Percentiles rank a stretch among this genome's conserved stretches.
Conservation (phyloP, 306 rosid species). For the Citrullus colocynthis region DNA sequence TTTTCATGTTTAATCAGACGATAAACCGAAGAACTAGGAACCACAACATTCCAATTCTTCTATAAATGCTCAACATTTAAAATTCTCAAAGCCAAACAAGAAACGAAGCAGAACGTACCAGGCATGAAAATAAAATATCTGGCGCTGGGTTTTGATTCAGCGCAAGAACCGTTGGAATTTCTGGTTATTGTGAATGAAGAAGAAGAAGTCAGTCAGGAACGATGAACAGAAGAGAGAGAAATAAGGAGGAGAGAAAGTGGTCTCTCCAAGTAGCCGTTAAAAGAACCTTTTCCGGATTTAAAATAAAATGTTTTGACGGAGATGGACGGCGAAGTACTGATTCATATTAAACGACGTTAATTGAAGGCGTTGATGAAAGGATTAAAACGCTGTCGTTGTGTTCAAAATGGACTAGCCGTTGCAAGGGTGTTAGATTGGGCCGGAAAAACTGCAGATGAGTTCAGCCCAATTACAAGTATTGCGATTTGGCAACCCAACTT, state of each 20-base stretch:
- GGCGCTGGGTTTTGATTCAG: constrained; percentile 5
- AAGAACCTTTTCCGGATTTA: constrained; percentile 10
- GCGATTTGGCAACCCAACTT: not conserved
- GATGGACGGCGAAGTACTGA: constrained; percentile 8
- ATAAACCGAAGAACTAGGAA: not conserved
- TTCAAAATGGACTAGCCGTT: not conserved
- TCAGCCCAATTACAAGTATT: not conserved
- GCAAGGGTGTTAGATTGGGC: not conserved
- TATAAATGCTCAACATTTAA: not conserved
- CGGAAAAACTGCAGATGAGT: not conserved
- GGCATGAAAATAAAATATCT: constrained; percentile 13
- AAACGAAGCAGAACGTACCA: constrained; percentile 28
- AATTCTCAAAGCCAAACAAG: constrained; percentile 14
- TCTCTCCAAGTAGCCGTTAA: constrained; percentile 27
- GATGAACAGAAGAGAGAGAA: constrained; percentile 5
- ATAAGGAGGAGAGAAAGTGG: not conserved
- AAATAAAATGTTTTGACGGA: not conserved
- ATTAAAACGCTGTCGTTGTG: not conserved
- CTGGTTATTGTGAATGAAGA: constrained; percentile 12
- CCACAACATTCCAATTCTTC: not conserved
- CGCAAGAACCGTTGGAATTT: constrained; percentile 10
- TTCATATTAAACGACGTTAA: not conserved
- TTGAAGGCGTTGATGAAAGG: not conserved
- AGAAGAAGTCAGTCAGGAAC: constrained; percentile 10
- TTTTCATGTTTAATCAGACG: not conserved